Percentiles rank a stretch among this genome's conserved stretches.
Evolutionary conservation across 2,329 filamentous ascomycete species (phyloP).

Genomic region (Ceratocystis colombiana): DNA sequence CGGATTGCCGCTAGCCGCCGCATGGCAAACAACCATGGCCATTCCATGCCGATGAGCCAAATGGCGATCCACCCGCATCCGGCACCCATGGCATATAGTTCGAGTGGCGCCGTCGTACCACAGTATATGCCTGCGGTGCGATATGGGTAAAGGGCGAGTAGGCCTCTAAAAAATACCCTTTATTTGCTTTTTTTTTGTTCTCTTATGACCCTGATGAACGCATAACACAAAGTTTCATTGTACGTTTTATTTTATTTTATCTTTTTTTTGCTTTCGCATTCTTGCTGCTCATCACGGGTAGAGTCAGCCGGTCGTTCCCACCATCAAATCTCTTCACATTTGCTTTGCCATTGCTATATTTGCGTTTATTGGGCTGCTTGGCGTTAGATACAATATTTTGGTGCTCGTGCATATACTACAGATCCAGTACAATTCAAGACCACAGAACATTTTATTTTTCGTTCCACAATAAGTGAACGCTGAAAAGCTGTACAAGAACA

Average conservation of each 20-base stretch:
- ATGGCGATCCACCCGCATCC: neutral
- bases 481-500: too few species aligned
- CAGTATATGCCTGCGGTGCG: slow-evolving; percentile 17
- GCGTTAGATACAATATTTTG: slow-evolving; percentile 5
- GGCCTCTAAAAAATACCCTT: neutral
- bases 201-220: slow-evolving; percentile 5
- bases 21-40: slow-evolving; percentile 6
- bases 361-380: slow-evolving; percentile 13
- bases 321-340: neutral
- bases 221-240: neutral
- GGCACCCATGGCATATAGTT: neutral
- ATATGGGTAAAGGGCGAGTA: slow-evolving; percentile 4
- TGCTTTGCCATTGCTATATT: neutral
- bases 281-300: neutral
- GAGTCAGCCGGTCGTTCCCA: neutral
- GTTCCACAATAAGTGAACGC: too few species aligned
- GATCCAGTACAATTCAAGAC: neutral
- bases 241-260: neutral
- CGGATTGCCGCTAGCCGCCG: neutral
- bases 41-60: neutral
- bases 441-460: neutral
- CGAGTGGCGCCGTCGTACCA: slow-evolving; percentile 5
- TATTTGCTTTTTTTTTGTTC: neutral
- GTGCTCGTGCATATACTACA: slow-evolving; percentile 10
- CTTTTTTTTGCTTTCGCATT: neutral